These are phyloP conservation scores for Gremmenia infestans DNA, from an alignment of 2,329 filamentous ascomycete species.

Conservation along the genomic window DNA sequence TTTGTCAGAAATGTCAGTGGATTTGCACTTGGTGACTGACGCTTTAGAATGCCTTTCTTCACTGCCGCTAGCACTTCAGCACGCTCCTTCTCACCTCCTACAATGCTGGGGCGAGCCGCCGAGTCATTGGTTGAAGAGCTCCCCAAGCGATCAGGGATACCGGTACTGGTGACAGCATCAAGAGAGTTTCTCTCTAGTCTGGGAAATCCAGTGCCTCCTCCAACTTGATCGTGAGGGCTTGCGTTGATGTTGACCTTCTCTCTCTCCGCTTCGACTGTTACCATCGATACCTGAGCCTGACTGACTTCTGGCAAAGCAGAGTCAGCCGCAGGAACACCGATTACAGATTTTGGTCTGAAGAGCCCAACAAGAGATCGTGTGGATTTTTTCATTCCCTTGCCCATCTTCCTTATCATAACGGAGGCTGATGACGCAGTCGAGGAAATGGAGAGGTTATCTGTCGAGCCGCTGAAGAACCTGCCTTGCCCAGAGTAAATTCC, in stretches of 20 bases:
- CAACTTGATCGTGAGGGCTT: constrained; percentile 60
- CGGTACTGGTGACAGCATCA: constrained; percentile 52
- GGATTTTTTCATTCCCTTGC: constrained; percentile 94
- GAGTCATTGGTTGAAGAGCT: constrained; percentile 58
- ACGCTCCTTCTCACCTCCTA: constrained; percentile 84
- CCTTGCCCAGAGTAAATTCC: constrained; percentile 88
- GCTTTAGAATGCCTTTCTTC: constrained; percentile 93
- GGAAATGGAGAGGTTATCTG: constrained; percentile 88
- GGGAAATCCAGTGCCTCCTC: constrained; percentile 75
- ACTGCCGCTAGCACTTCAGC: constrained; percentile 89
- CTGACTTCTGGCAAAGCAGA: constrained; percentile 60
- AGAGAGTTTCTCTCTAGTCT: constrained; percentile 78
- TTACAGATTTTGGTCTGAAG: constrained; percentile 89
- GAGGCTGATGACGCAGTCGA: constrained; percentile 87
- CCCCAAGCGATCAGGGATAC: constrained; percentile 43
- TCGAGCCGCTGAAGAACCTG: constrained; percentile 82
- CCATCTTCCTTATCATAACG: constrained; percentile 97
- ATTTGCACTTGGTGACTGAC: constrained; percentile 44
- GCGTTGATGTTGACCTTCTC: constrained; percentile 72
- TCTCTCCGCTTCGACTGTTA: constrained; percentile 90
- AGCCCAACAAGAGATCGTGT: constrained; percentile 86
- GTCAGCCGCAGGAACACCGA: constrained; percentile 72
- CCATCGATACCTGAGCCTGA: constrained; percentile 85
- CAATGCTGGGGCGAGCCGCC: constrained; percentile 74
- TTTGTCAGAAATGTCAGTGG: constrained; percentile 28